Conservation (phyloP, 352 stramenopile species). For the Phytophthora cajani region DNA sequence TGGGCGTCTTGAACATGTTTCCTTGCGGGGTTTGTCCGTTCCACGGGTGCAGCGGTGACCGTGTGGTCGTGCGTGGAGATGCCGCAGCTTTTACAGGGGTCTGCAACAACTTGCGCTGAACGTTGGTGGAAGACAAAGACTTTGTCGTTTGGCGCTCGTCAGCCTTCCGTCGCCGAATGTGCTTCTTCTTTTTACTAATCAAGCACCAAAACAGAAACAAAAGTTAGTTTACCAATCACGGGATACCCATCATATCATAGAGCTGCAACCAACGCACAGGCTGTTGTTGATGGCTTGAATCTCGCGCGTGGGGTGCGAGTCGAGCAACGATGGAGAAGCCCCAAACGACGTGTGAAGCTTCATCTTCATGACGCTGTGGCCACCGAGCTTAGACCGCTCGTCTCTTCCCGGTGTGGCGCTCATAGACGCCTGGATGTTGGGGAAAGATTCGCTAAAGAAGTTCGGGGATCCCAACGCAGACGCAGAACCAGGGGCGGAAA, state of each 20-base stretch:
- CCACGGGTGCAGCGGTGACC: constrained; percentile 51
- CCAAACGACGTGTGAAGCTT: constrained; percentile 76
- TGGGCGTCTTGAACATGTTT: constrained; percentile 34
- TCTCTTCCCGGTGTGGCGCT: constrained; percentile 70
- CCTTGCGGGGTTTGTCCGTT: constrained; percentile 41
- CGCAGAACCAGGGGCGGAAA: constrained; percentile 44
- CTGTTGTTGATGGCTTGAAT: constrained; percentile 88
- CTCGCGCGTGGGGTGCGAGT: constrained; percentile 60
- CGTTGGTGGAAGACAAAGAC: constrained; percentile 34
- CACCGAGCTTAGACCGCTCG: constrained; percentile 68
- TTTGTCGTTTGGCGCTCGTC: constrained; percentile 43
- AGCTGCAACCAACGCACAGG: constrained; percentile 45
- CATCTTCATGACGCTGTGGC: constrained; percentile 77
- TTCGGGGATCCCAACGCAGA: constrained; percentile 28
- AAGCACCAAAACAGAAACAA: constrained; percentile 4
- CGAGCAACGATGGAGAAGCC: constrained; percentile 33
- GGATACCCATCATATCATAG: not conserved
- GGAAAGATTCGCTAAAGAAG: constrained; percentile 63
- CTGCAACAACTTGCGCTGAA: constrained; percentile 80
- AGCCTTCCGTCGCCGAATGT: constrained; percentile 63
- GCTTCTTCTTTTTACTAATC: constrained; percentile 62
- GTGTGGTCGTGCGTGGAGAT: constrained; percentile 15
- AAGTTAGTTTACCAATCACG: not conserved
- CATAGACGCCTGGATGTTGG: constrained; percentile 82
- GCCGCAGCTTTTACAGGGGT: constrained; percentile 61